A percentile compares a stretch with the other conserved stretches of the same genome.
Evolutionary conservation across 1,284 basidiomycete genomes (phyloP).

Genomic region (Ceratobasidium sp.): DNA sequence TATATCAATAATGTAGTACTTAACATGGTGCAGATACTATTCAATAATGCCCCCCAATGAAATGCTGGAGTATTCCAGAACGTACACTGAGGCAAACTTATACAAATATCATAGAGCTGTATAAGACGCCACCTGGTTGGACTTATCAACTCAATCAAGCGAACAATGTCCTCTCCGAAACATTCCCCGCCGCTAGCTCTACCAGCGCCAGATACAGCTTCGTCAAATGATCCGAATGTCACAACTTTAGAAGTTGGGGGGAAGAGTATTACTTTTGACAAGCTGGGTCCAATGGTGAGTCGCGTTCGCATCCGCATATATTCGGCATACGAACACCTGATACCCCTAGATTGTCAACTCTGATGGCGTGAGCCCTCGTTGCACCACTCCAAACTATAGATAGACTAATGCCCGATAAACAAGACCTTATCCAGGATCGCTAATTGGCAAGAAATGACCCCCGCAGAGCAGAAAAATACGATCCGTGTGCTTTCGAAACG

Average conservation of each 20-base stretch:
- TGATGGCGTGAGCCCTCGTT: slow-evolving; percentile 13
- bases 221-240: background rate
- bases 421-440: slow-evolving; percentile 28
- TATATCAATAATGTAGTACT: background rate
- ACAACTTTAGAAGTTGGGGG: slow-evolving; percentile 31
- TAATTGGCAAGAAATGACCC: slow-evolving; percentile 32
- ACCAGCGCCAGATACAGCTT: slow-evolving; percentile 12
- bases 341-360: slow-evolving; percentile 16
- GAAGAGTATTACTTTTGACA: slow-evolving; percentile 29
- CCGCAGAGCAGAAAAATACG: slow-evolving; percentile 24
- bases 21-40: background rate
- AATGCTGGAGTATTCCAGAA: slow-evolving; percentile 22
- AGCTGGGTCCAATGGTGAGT: slow-evolving; percentile 27
- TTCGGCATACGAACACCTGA: background rate
- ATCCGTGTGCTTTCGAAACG: slow-evolving; percentile 32
- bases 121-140: background rate
- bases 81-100: slow-evolving; percentile 8
- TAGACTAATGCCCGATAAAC: background rate
- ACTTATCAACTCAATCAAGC: background rate
- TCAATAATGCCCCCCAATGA: background rate
- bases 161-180: slow-evolving; percentile 12
- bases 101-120: slow-evolving; percentile 6
- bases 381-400: background rate
- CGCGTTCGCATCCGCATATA: background rate
- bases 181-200: background rate